Conservation (phyloP, 2,329 filamentous ascomycete genomes). For the Ophiocordyceps polyrhachis-furcata region DNA sequence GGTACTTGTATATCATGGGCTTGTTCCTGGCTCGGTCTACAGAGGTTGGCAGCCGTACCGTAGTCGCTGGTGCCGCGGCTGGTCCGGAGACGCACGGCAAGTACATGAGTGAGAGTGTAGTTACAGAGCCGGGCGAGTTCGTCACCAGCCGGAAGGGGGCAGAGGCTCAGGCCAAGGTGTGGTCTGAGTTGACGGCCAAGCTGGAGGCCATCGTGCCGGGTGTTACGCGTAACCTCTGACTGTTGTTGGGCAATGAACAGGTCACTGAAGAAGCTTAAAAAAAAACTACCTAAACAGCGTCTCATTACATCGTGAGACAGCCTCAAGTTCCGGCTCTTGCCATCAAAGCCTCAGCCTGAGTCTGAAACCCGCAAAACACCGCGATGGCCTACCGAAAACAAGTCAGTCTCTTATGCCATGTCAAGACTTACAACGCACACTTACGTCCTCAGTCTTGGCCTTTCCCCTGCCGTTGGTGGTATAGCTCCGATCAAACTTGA, state of each 20-base stretch:
- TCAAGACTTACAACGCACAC: neutral
- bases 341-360: neutral
- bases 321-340: neutral
- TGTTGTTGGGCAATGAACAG: too few relatives aligned
- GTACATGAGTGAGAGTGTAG: slow-evolving; percentile 19
- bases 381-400: neutral
- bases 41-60: slow-evolving; percentile 27
- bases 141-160: slow-evolving; percentile 20
- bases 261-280: too few relatives aligned
- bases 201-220: slow-evolving; percentile 23
- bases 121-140: slow-evolving; percentile 14
- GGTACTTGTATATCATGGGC: slow-evolving; percentile 8
- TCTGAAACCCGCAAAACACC: neutral
- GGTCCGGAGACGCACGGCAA: slow-evolving; percentile 25
- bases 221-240: neutral
- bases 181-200: slow-evolving; percentile 21
- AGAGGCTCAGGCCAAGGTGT: slow-evolving; percentile 18
- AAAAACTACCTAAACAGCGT: too few relatives aligned
- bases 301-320: neutral
- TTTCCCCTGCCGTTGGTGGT: neutral
- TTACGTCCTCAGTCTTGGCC: slow-evolving; percentile 1
- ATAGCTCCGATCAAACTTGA: neutral
- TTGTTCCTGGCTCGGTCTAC: slow-evolving; percentile 20
- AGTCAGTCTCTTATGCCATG: neutral
- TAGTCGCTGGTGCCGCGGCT: slow-evolving; percentile 16